Conservation (phyloP, 176 grass and related monocot genomes). For the Pontederia paniculata region DNA sequence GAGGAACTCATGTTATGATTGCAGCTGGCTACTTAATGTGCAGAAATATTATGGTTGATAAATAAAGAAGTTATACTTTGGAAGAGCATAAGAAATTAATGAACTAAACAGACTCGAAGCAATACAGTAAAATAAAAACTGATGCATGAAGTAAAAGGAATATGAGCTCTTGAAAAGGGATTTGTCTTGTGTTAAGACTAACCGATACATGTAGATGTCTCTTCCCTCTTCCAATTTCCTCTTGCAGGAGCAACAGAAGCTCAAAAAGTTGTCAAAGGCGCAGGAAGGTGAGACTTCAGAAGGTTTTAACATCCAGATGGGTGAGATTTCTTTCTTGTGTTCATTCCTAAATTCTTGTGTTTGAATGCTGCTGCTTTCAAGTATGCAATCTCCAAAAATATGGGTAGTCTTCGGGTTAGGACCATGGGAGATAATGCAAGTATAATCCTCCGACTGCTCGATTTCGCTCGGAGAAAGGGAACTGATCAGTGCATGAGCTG, state of each 20-base stretch:
- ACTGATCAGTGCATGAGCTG: neutral
- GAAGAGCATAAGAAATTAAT: neutral
- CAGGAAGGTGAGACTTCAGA: conserved; percentile 5
- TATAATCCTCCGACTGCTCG: conserved; percentile 66
- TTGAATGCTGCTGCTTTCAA: conserved; percentile 23
- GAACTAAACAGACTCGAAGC: neutral
- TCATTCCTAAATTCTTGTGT: neutral
- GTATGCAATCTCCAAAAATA: conserved; percentile 49
- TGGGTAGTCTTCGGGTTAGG: conserved; percentile 61
- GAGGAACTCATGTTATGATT: neutral
- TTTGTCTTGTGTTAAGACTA: conserved; percentile 2
- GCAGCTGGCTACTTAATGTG: neutral
- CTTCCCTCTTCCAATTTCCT: conserved; percentile 39
- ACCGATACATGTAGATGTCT: conserved; percentile 79
- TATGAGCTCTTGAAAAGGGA: neutral
- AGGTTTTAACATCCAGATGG: conserved; percentile 43
- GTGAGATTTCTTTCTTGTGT: neutral
- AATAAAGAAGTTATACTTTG: neutral
- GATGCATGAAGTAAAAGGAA: too few relatives aligned
- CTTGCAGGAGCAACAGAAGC: conserved; percentile 51
- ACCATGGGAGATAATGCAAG: conserved; percentile 71
- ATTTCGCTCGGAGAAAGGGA: conserved; percentile 13
- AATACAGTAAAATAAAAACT: too few relatives aligned
- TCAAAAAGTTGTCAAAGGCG: conserved; percentile 8
- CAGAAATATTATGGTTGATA: neutral